Conservation (phyloP, 495 filamentous ascomycete species). For the Thozetella sp. region DNA sequence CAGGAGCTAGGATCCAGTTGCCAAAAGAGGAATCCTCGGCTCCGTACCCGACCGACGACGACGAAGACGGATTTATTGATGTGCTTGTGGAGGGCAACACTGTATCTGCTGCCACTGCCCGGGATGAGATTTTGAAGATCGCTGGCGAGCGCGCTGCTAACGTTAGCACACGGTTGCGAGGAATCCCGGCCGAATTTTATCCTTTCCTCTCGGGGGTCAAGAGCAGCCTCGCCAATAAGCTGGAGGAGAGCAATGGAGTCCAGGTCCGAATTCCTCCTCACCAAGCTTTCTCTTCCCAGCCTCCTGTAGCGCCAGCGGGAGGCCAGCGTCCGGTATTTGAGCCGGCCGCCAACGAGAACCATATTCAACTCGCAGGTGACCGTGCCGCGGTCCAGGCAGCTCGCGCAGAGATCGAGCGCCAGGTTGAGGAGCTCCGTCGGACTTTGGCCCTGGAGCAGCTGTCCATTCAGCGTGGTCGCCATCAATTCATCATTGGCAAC, state of each 20-base stretch:
- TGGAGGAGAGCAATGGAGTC: constrained; percentile 66
- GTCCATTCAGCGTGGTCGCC: constrained; percentile 74
- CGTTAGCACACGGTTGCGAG: constrained; percentile 73
- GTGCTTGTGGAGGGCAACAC: constrained; percentile 89
- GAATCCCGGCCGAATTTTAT: constrained; percentile 89
- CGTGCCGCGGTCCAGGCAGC: constrained; percentile 79
- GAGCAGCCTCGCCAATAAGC: constrained; percentile 62
- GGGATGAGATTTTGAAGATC: constrained; percentile 79
- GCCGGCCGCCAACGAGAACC: constrained; percentile 62
- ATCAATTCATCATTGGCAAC: constrained; percentile 90
- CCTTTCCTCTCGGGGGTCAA: constrained; percentile 91
- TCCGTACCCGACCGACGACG: constrained; percentile 63
- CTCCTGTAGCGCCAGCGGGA: constrained; percentile 64
- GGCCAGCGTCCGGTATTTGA: constrained; percentile 68
- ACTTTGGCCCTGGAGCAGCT: constrained; percentile 72
- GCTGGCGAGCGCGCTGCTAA: constrained; percentile 82
- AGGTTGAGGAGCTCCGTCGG: constrained; percentile 69
- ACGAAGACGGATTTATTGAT: constrained; percentile 81
- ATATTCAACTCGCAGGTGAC: constrained; percentile 86
- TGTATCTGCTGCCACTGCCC: constrained; percentile 77
- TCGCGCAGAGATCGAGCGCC: constrained; percentile 75
- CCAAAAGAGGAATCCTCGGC: constrained; percentile 70
- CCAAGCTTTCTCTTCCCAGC: constrained; percentile 69
- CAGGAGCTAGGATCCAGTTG: constrained; percentile 85
- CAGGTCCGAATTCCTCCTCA: constrained; percentile 81